These are phyloP conservation scores for Skeletonema potamos DNA, from an alignment of 108 stramenopile species.

Conservation along the genomic window DNA sequence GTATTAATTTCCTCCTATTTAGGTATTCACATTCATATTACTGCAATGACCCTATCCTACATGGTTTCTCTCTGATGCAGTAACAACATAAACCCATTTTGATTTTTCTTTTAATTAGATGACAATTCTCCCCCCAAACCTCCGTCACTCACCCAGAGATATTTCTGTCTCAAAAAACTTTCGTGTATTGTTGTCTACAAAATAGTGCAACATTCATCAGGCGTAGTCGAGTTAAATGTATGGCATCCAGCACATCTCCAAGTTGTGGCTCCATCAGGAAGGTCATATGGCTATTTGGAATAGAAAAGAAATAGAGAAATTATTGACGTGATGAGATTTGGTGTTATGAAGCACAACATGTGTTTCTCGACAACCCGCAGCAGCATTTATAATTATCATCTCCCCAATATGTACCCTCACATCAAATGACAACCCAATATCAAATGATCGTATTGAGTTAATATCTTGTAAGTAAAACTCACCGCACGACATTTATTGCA, in stretches of 20 bases:
- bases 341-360: neutral
- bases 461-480: conserved; percentile 29
- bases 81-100: too few species aligned
- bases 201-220: conserved; percentile 70
- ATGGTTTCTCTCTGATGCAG: too few species aligned
- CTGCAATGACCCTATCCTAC: too few species aligned
- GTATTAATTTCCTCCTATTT: too few species aligned
- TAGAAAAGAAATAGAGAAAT: conserved; percentile 2
- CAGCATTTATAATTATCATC: too few species aligned
- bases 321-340: neutral
- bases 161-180: neutral
- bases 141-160: neutral
- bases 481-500: conserved; percentile 79
- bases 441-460: too few species aligned
- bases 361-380: neutral
- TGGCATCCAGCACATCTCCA: conserved; percentile 77
- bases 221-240: conserved; percentile 74
- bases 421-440: too few species aligned
- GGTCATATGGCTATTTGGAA: conserved; percentile 67
- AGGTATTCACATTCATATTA: too few species aligned
- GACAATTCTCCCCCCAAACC: too few species aligned
- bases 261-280: conserved; percentile 70
- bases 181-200: conserved; percentile 41
- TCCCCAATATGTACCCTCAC: too few species aligned
- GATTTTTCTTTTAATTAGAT: too few species aligned